These are phyloP conservation scores for Hansenula sp. DNA, from an alignment of 1,139 yeast genomes.

Conservation along the genomic window DNA sequence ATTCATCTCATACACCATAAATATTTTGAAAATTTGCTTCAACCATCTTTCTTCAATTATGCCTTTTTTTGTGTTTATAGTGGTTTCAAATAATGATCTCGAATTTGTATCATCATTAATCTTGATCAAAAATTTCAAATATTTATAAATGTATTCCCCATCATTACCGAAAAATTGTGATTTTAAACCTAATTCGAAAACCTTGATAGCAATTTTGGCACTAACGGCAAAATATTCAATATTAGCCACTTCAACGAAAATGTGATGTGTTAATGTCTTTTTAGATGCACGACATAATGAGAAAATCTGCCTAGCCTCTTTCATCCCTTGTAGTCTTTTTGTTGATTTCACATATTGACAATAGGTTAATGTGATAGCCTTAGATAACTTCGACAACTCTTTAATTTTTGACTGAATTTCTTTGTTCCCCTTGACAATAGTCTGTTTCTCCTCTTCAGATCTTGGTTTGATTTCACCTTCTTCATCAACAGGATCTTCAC, in stretches of 20 bases:
- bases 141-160: conserved; percentile 63
- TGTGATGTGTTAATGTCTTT: conserved; percentile 57
- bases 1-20: conserved; percentile 48
- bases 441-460: conserved; percentile 19
- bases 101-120: conserved; percentile 79
- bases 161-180: conserved; percentile 35
- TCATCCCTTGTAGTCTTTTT: conserved; percentile 60
- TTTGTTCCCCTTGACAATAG: conserved; percentile 25
- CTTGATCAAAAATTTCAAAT: conserved; percentile 68
- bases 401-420: conserved; percentile 23
- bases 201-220: conserved; percentile 56
- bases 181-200: conserved; percentile 78
- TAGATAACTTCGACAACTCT: conserved; percentile 17
- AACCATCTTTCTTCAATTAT: conserved; percentile 26
- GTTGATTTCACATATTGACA: conserved; percentile 56
- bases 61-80: conserved; percentile 30
- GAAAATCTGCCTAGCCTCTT: conserved; percentile 69
- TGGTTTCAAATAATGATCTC: conserved; percentile 75
- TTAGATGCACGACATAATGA: conserved; percentile 52
- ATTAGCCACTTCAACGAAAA: conserved; percentile 78
- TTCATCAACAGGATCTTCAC: conserved; percentile 20
- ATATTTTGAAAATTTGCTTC: conserved; percentile 42
- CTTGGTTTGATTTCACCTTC: conserved; percentile 11
- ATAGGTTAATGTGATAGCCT: conserved; percentile 47
- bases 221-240: conserved; percentile 73